phyloP scores from a whole-genome alignment of 352 stramenopile species.

The Phytophthora capsici region DNA sequence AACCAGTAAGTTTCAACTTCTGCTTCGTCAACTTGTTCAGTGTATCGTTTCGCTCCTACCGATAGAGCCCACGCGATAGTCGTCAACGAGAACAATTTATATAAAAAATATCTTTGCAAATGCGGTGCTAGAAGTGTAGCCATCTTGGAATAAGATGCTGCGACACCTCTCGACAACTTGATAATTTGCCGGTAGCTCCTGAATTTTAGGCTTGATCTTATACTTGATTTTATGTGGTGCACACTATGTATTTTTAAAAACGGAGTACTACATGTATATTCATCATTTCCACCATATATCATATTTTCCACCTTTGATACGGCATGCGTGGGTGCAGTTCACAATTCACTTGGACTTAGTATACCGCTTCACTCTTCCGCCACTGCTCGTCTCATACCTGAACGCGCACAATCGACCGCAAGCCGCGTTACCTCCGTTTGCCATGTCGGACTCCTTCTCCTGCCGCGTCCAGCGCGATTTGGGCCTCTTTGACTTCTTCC shows the following conservation, averaged over 20 bases:
- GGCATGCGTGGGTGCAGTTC: slow-evolving; percentile 6
- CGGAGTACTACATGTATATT: too few relatives aligned
- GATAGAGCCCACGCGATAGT: slow-evolving; percentile 26
- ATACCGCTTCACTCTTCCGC: not conserved
- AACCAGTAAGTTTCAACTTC: slow-evolving; percentile 73
- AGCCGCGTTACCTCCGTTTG: not conserved
- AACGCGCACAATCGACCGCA: slow-evolving; percentile 7
- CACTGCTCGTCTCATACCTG: slow-evolving; percentile 20
- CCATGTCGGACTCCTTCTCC: slow-evolving; percentile 41
- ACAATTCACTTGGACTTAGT: not conserved
- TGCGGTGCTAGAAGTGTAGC: slow-evolving; percentile 5
- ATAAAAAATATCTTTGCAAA: slow-evolving; percentile 21
- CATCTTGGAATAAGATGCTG: slow-evolving; percentile 5
- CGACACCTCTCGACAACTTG: too few relatives aligned
- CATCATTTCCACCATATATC: too few relatives aligned
- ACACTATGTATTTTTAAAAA: not conserved
- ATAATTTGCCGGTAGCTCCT: not conserved
- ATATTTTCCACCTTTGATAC: too few relatives aligned
- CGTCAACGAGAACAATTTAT: slow-evolving; percentile 29
- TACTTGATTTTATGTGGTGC: slow-evolving; percentile 9
- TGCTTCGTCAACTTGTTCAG: slow-evolving; percentile 23
- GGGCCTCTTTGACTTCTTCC: slow-evolving; percentile 85
- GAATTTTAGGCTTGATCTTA: slow-evolving; percentile 10
- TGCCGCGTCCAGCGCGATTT: slow-evolving; percentile 37
- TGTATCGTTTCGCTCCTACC: slow-evolving; percentile 28